Conservation (phyloP, 805 yeast genomes). For the Zygotorulaspora chibaensis region DNA sequence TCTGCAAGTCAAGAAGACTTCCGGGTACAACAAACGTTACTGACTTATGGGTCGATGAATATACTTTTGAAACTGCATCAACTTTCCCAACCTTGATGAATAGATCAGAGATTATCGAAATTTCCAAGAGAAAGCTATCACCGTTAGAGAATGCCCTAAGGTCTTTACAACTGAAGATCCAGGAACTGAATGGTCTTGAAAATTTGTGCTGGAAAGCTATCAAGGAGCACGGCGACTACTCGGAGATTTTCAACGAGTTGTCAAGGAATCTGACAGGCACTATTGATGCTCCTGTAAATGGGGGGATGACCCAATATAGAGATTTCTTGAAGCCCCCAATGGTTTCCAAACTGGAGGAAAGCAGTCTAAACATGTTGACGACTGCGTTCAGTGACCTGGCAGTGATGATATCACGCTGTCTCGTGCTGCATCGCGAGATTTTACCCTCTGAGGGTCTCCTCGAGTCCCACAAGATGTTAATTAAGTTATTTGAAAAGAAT, state of each 20-base stretch:
- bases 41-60: constrained; percentile 86
- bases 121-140: constrained; percentile 54
- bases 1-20: constrained; percentile 63
- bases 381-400: constrained; percentile 65
- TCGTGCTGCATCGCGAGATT: constrained; percentile 63
- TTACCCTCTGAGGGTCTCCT: constrained; percentile 49
- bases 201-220: constrained; percentile 50
- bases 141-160: constrained; percentile 81
- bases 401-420: constrained; percentile 57
- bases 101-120: constrained; percentile 61
- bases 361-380: constrained; percentile 30
- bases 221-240: constrained; percentile 47
- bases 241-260: constrained; percentile 54
- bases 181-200: constrained; percentile 67
- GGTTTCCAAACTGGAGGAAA: constrained; percentile 32
- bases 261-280: constrained; percentile 77
- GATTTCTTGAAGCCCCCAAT: constrained; percentile 46
- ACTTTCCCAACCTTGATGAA: constrained; percentile 88
- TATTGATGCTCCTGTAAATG: constrained; percentile 88
- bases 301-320: constrained; percentile 83
- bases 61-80: constrained; percentile 66
- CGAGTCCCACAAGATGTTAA: constrained; percentile 63
- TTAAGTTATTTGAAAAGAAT: constrained; percentile 59
- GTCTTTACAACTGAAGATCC: constrained; percentile 60
- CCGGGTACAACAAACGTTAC: constrained; percentile 69